Base-by-base conservation (phyloP, 1,284 basidiomycete species). In the Cutaneotrichosporon sp. region DNA sequence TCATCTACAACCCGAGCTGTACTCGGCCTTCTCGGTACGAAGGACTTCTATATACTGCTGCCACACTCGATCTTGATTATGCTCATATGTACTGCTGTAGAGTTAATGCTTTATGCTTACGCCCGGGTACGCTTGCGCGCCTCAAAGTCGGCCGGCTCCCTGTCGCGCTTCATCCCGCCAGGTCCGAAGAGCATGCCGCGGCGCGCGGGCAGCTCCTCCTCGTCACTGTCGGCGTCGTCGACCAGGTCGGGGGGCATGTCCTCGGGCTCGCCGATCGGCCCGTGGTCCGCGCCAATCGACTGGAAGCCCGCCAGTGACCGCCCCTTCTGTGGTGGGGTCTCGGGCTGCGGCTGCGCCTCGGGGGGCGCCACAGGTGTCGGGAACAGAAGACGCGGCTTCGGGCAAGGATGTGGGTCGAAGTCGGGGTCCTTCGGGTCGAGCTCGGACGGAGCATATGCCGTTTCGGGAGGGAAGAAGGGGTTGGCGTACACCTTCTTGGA, bases 401-500 rank as follows among this genome's bases (percentile, higher is more conserved):
- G 76, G 52, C 71, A 67, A 3, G 75, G 76, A 63, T 76, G 71
- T 6, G 67, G 65, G 56, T 78, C 76, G 54, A 65, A 78, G 5
- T 76, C 73, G 10, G 69, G 67, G 52, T 78, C 68, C 13, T 68
- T 64, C 1, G 67, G 66, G 46, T 68, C 60, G 3, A 78, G 66
- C 2, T 70, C 60, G 2, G 75, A 63, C 16, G 63, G 60, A 0
- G 69, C 67, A 49, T 74, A 71, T 6, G 64, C 62, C 11, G 65
- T 52, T 18, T 51, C 24, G 14, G 69, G 66, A 2, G 60, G 65
- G 13, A 69, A 62, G 58, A 77, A 72, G 16, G 76, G 76, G 63
- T 78, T 78, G 47, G 72, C 72, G 58, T 75, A 78, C 1, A 73
- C 67, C 54, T 73, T 74, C 52, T 78, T 78, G 10, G 75, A 64